A percentile compares a stretch with the other conserved stretches of the same genome.
Conservation (phyloP, 495 filamentous ascomycete genomes). For the Tuber brumale region DNA sequence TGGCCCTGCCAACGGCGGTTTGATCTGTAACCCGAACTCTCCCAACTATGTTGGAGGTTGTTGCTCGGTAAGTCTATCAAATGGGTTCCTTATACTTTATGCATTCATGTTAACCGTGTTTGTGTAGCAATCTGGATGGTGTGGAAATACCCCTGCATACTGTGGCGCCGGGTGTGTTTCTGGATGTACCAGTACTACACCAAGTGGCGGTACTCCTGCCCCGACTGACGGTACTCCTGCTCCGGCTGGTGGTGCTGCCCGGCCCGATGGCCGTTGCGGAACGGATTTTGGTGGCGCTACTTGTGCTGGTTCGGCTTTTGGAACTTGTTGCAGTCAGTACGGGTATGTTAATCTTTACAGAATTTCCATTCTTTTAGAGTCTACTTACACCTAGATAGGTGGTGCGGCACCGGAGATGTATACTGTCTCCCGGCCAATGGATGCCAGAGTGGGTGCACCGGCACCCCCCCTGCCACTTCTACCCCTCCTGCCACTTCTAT, state of each 20-base stretch:
- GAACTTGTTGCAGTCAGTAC: conserved; percentile 42
- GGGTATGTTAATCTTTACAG: conserved; percentile 21
- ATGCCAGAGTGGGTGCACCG: conserved; percentile 28
- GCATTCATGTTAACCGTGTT: conserved; percentile 7
- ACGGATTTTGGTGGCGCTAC: conserved; percentile 40
- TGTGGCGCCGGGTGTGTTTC: conserved; percentile 44
- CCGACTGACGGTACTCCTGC: background rate
- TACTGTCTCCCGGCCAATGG: conserved; percentile 24
- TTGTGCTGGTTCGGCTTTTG: conserved; percentile 41
- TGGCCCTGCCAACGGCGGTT: conserved; percentile 26
- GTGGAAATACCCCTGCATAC: conserved; percentile 42
- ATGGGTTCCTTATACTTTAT: background rate
- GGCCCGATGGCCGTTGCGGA: conserved; percentile 41
- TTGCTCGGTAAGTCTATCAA: conserved; percentile 22
- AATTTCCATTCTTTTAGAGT: background rate
- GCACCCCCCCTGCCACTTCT: conserved; percentile 11
- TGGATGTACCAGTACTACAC: conserved; percentile 31
- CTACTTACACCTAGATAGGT: conserved; percentile 9
- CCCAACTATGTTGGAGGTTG: conserved; percentile 19
- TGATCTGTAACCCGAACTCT: conserved; percentile 28
- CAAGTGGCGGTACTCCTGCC: conserved; percentile 5
- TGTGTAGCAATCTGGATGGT: conserved; percentile 43
- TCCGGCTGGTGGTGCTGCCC: background rate
- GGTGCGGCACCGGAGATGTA: conserved; percentile 14
- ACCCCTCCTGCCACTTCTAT: conserved; percentile 6